phyloP scores from a whole-genome alignment of 129 eudicot genomes.

The Saposhnikovia divaricata region DNA sequence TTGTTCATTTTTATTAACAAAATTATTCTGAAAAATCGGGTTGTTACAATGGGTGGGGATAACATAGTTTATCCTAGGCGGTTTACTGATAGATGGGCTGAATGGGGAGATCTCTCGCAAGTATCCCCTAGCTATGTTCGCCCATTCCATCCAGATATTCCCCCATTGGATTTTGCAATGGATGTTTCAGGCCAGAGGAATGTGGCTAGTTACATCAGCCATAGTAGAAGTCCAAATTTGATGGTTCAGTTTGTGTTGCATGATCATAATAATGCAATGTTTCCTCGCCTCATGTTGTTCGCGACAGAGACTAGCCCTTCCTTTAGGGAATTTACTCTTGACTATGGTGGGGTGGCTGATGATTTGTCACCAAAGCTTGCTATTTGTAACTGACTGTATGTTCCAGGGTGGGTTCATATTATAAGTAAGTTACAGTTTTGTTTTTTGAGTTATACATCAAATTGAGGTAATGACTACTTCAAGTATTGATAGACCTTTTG shows the following conservation, averaged over 20 bases:
- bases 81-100: neutral
- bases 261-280: neutral
- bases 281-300: slow-evolving; percentile 2
- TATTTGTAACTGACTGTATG: neutral
- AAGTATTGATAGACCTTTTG: too few species aligned
- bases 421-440: neutral
- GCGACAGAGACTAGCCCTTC: neutral
- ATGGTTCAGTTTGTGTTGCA: slow-evolving; percentile 1
- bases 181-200: neutral
- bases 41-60: neutral
- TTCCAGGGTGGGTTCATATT: neutral
- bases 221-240: neutral
- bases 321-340: neutral
- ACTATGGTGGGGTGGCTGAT: neutral
- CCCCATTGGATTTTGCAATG: neutral
- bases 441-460: neutral
- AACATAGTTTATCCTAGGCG: neutral
- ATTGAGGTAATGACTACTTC: neutral
- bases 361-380: neutral
- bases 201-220: neutral
- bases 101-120: neutral
- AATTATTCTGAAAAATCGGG: too few species aligned
- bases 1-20: too few species aligned
- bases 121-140: neutral
- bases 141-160: neutral